A percentile compares a stretch with the other conserved stretches of the same genome.
Conservation (phyloP, 1,139 yeast species). For the Candida pseudoviswanathii region DNA sequence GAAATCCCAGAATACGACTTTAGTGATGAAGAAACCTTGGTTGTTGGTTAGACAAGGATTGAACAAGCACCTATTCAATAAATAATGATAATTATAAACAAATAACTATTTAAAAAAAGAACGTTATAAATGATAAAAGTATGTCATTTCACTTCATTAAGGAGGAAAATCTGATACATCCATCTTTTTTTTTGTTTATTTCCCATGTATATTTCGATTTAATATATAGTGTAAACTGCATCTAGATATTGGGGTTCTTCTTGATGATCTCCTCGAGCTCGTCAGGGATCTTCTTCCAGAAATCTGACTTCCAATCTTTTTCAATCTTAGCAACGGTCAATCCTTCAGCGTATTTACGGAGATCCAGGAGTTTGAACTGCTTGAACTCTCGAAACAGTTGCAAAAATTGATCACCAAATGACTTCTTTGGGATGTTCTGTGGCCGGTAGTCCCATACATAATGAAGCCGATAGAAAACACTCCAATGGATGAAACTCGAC, state of each 20-base stretch:
- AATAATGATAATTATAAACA: constrained; percentile 3
- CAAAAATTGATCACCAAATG: constrained; percentile 23
- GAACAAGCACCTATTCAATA: constrained; percentile 1
- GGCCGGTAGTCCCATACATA: constrained; percentile 48
- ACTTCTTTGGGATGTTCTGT: constrained; percentile 39
- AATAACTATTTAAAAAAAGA: not conserved
- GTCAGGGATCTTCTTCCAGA: constrained; percentile 46
- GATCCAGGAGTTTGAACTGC: constrained; percentile 12
- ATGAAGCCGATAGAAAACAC: constrained; percentile 56
- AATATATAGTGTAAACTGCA: constrained; percentile 18
- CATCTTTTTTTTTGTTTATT: constrained; percentile 2
- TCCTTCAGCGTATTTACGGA: constrained; percentile 16
- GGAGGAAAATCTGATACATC: constrained; percentile 1
- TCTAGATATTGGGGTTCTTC: constrained; percentile 14
- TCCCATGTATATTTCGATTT: constrained; percentile 13
- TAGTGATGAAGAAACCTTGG: constrained; percentile 72
- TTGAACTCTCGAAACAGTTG: constrained; percentile 22
- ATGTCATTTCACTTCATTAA: too few relatives aligned
- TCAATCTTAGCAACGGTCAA: constrained; percentile 24
- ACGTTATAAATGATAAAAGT: not conserved
- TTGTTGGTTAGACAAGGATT: constrained; percentile 54
- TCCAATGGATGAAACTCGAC: constrained; percentile 59
- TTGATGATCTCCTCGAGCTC: constrained; percentile 28
- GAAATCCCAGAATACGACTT: constrained; percentile 94
- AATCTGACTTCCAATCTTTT: constrained; percentile 21